phyloP scores from a whole-genome alignment of 148 eudicot genomes.

The Vaccinium macrocarpon region DNA sequence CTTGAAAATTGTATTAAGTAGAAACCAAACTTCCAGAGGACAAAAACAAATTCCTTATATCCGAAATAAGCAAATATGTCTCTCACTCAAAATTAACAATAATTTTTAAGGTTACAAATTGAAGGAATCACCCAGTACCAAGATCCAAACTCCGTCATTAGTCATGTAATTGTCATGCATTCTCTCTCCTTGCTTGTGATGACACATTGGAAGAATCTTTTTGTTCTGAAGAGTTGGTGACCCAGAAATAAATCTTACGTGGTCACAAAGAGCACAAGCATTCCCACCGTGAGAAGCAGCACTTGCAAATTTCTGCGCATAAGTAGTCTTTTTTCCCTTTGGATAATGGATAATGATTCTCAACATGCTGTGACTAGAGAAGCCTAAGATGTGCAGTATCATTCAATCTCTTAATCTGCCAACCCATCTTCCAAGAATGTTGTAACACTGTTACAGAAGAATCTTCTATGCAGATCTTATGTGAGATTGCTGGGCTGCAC shows the following conservation, averaged over 20 bases:
- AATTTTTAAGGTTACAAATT: constrained; percentile 23
- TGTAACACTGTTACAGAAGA: constrained; percentile 87
- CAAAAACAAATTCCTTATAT: constrained; percentile 5
- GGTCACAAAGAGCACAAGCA: constrained; percentile 14
- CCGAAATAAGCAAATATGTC: neutral
- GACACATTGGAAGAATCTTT: neutral
- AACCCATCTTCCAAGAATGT: constrained; percentile 83
- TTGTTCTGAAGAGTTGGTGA: constrained; percentile 10
- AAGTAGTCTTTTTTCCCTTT: neutral
- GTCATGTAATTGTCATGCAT: neutral
- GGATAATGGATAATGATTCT: neutral
- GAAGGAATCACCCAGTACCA: constrained; percentile 27
- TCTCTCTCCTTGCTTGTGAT: neutral
- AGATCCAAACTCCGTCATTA: constrained; percentile 19
- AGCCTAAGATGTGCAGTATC: constrained; percentile 93
- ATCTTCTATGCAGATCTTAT: constrained; percentile 85
- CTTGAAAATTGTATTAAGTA: neutral
- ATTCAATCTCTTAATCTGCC: constrained; percentile 96
- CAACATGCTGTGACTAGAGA: constrained; percentile 34
- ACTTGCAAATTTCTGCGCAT: neutral
- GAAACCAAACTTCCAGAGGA: neutral
- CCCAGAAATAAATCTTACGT: constrained; percentile 24
- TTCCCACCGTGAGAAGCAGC: neutral
- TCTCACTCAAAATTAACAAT: constrained; percentile 14
- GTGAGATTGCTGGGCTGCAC: constrained; percentile 69